Base-by-base conservation (phyloP, 2,329 filamentous ascomycete genomes). In the Exserohilum rostratum region DNA sequence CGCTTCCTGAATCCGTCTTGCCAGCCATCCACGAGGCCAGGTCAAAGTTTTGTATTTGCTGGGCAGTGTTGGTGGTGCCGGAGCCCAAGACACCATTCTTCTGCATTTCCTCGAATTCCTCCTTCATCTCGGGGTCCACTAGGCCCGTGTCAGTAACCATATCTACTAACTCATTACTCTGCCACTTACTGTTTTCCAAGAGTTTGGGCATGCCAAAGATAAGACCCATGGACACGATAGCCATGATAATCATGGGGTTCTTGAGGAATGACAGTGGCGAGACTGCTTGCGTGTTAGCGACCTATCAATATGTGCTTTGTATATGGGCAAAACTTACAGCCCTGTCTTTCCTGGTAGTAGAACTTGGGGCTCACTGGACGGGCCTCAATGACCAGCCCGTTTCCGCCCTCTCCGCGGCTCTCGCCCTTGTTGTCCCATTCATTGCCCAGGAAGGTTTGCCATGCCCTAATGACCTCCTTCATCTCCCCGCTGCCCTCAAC, bases 91-190 rank as follows among this genome's bases (percentile, higher is more conserved):
- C 86, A 62, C 86, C 87, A 60, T 85, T 85, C 78, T 92, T 91
- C 75, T 95, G 91, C 70, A 91, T 88, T 69, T 91, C 90, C 74
- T 97, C 92, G 72, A 95, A 96, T 74, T 98, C 95, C 67, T 90
- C 91, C 67, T 88, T 88, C 78, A 91, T 90, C 76, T 99, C 95
- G n/a, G 91, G 91, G 73, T 98, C 95, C 93, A 99, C 93, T 97
- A 68, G 40, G 44, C 17, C 22, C n/a, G 33, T 11, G 54, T 65
- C 45, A 69, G 56, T 11, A 42, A 37, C 17, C 18, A 15, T 12
- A 7, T 40, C 6, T n/a, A 22, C 34, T 13, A 25, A n/a, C 25
- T 38, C 10, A 9, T 13, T 25, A 10, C 17, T 40, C 34, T 29
- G 20, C 39, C n/a, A 84, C 91, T 60, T 85, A 97, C 93, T 96